These are phyloP conservation scores for Aureobasidium sp. DNA, from an alignment of 2,329 filamentous ascomycete species.

Conservation along the genomic window DNA sequence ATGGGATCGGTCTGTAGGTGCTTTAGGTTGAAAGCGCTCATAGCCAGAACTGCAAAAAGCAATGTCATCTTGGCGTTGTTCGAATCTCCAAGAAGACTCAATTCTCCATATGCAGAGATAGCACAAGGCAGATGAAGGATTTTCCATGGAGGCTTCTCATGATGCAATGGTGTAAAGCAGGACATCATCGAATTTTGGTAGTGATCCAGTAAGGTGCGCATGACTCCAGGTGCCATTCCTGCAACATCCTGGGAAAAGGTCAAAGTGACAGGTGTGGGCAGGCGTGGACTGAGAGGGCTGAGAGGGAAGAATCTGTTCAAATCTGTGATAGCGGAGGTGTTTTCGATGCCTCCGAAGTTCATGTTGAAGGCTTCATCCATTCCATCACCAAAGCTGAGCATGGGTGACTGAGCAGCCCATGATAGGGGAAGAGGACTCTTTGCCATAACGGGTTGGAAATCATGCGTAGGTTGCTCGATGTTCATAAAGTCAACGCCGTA, in stretches of 20 bases:
- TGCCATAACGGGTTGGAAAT: background rate
- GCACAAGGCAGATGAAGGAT: constrained; percentile 13
- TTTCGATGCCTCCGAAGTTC: background rate
- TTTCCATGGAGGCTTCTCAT: constrained; percentile 9
- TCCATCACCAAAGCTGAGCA: background rate
- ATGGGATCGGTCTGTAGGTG: background rate
- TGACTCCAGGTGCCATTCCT: constrained; percentile 3
- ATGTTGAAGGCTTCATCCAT: constrained; percentile 8
- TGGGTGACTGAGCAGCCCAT: background rate
- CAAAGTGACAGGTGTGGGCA: constrained; percentile 5
- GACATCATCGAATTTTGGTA: constrained; percentile 4
- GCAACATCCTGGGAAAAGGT: constrained; percentile 6
- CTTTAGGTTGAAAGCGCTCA: constrained; percentile 13
- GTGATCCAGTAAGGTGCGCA: constrained; percentile 5
- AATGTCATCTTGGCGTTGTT: constrained; percentile 13
- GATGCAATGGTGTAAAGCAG: constrained; percentile 4
- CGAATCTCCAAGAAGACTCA: background rate
- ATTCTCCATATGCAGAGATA: constrained; percentile 7
- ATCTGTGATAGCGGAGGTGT: background rate
- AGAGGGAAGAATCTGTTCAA: constrained; percentile 2
- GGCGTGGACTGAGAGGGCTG: constrained; percentile 5
- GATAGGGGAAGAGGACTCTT: constrained; percentile 1
- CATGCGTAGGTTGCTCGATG: background rate
- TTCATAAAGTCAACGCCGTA: constrained; percentile 8
- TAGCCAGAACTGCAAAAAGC: constrained; percentile 10